Percentiles rank a stretch among this genome's conserved stretches.
Conservation (phyloP, 192 early-diverging fungal species). For the Coemansia sp. region DNA sequence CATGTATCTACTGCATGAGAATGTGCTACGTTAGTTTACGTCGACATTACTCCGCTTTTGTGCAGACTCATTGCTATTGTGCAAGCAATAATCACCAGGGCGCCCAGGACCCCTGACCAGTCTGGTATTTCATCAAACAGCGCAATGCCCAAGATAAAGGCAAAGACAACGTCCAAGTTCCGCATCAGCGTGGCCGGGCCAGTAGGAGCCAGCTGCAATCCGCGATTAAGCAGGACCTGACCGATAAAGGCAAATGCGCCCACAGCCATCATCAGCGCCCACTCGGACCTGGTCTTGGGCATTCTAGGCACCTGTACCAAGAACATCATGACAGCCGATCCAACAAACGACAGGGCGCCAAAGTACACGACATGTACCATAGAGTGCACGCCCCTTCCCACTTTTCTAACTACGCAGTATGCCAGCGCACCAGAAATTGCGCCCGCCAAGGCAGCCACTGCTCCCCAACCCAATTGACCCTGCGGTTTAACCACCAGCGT, state of each 20-base stretch:
- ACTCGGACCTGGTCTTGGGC: constrained; percentile 55
- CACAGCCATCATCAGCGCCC: constrained; percentile 51
- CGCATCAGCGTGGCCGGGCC: constrained; percentile 80
- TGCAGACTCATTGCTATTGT: constrained; percentile 65
- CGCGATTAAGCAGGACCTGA: constrained; percentile 74
- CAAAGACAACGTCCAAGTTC: constrained; percentile 80
- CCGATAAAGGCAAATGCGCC: constrained; percentile 68
- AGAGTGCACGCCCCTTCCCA: constrained; percentile 69
- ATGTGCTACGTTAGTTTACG: too few relatives aligned
- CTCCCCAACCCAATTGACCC: constrained; percentile 32
- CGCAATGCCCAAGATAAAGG: constrained; percentile 70
- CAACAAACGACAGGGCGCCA: constrained; percentile 62
- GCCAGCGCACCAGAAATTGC: constrained; percentile 65
- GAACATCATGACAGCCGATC: constrained; percentile 56
- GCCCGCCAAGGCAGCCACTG: constrained; percentile 59
- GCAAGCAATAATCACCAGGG: constrained; percentile 62
- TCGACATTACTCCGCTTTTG: constrained; percentile 35
- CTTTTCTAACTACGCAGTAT: constrained; percentile 71
- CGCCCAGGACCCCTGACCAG: constrained; percentile 59
- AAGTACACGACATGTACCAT: constrained; percentile 83
- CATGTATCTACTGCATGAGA: too few relatives aligned
- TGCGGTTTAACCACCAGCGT: constrained; percentile 63
- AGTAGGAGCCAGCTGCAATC: constrained; percentile 72
- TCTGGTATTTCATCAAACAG: constrained; percentile 70
- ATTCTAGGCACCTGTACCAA: constrained; percentile 15